Percentiles rank a stretch among this genome's conserved stretches.
phyloP scores from a whole-genome alignment of 2,329 filamentous ascomycete species.

The Talaromyces albobiverticillius region DNA sequence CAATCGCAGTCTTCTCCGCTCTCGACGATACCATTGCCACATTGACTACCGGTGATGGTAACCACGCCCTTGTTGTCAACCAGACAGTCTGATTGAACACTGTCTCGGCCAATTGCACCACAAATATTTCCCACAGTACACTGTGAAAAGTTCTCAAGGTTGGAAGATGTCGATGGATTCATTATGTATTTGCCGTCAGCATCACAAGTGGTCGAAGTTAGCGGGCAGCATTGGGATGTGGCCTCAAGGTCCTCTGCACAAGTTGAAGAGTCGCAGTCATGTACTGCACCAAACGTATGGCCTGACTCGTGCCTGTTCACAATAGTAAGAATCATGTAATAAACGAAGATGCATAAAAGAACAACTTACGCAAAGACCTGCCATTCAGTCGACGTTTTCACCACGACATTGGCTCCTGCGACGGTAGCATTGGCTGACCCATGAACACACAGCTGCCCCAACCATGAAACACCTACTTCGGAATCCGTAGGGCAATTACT shows the following conservation, averaged over 20 bases:
- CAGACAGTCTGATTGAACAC: slow-evolving; percentile 73
- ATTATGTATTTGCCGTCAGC: slow-evolving; percentile 83
- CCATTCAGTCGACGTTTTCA: slow-evolving; percentile 81
- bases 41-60: slow-evolving; percentile 78
- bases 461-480: slow-evolving; percentile 89
- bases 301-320: slow-evolving; percentile 68
- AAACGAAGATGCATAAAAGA: not conserved
- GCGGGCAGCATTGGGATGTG: slow-evolving; percentile 75
- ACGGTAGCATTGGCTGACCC: slow-evolving; percentile 57
- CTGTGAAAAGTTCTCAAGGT: slow-evolving; percentile 76
- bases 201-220: slow-evolving; percentile 66
- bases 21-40: slow-evolving; percentile 97
- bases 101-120: slow-evolving; percentile 73
- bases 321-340: no score
- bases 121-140: slow-evolving; percentile 95
- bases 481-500: slow-evolving; percentile 76
- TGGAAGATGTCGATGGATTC: slow-evolving; percentile 80
- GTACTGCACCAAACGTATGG: slow-evolving; percentile 92
- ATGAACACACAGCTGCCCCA: slow-evolving; percentile 76
- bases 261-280: slow-evolving; percentile 74
- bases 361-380: slow-evolving; percentile 70
- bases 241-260: slow-evolving; percentile 64
- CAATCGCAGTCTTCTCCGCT: slow-evolving; percentile 94
- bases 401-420: slow-evolving; percentile 83
- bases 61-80: slow-evolving; percentile 80